Base-by-base conservation (phyloP, 129 eudicot genomes). In the Apium graveolens region DNA sequence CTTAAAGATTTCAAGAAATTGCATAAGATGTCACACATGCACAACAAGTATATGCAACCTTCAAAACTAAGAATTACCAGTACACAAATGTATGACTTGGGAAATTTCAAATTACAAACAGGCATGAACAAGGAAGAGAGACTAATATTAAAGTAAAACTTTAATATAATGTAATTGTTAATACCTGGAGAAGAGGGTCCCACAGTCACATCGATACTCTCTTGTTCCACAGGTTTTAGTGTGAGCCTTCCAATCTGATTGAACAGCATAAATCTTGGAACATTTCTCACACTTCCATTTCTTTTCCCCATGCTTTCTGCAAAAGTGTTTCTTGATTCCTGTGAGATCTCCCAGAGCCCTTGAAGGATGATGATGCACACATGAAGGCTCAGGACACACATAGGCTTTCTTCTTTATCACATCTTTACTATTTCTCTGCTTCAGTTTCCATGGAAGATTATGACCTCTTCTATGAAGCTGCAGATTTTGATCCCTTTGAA, bases 381-480 rank as follows among this genome's bases (percentile, higher is more conserved):
- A 93, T 31, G 87, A 78, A 5, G 86, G 90, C 77, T 93, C 98
- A 41, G 98, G 98, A 35, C 98, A 93, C 55, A 93, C 98, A 80
- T 93, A 93, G 13, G 88, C 98, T 81, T 87, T 91, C 80, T 93
- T 93, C 82, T 80, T 89, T 16, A 78, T 81, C 42, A 82, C 81
- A 21, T 90, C 96, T 32, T 90, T 89, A 71, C 79, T 87, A 83
- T 83, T 90, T 42, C 94, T 90, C 76, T 90, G 96, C 88, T 93
- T 93, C 73, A 93, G 77, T 70, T 93, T 93, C 98, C 98, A 93
- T 82, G 98, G 98, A 17, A 93, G 77, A 75, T 91, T 93, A 73
- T 93, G 98, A n/a, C 98, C 98, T 86, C 98, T 87, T 74, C 98
- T 89, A 43, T 93, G 98, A 21, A 93, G 95, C 76, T 93, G 98